Percentiles rank a stretch among this genome's conserved stretches.
Evolutionary conservation across 108 stramenopile genomes (phyloP).

Genomic region (Cyclostephanos invisitatus): DNA sequence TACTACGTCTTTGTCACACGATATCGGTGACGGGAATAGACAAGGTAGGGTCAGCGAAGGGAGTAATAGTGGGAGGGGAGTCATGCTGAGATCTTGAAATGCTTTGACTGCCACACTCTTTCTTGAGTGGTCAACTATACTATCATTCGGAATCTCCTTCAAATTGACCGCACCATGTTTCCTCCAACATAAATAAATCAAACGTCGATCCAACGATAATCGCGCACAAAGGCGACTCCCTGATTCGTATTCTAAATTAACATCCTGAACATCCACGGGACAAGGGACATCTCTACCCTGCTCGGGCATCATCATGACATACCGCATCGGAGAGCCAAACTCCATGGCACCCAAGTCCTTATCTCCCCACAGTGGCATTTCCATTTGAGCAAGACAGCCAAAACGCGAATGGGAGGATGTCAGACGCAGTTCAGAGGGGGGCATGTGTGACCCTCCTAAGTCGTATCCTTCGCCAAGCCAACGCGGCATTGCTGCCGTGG

Average conservation of each 20-base stretch:
- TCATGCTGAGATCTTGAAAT: constrained; percentile 64
- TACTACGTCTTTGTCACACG: constrained; percentile 34
- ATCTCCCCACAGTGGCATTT: constrained; percentile 86
- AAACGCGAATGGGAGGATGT: constrained; percentile 53
- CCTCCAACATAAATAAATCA: constrained; percentile 70
- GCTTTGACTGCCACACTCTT: constrained; percentile 16
- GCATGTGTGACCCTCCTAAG: constrained; percentile 72
- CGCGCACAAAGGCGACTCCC: constrained; percentile 63
- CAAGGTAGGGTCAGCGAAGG: constrained; percentile 65
- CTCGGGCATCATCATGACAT: constrained; percentile 51
- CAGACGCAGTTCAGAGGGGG: constrained; percentile 78
- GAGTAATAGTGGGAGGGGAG: constrained; percentile 64
- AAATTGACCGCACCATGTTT: constrained; percentile 59
- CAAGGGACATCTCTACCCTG: not conserved
- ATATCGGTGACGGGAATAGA: not conserved
- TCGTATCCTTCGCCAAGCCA: constrained; percentile 44
- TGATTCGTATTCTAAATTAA: constrained; percentile 60
- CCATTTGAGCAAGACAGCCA: constrained; percentile 61
- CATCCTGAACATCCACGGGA: constrained; percentile 16
- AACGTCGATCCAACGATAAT: constrained; percentile 41
- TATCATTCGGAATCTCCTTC: constrained; percentile 24
- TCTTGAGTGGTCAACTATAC: not conserved
- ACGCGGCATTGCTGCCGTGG: constrained; percentile 44
- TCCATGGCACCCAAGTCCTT: constrained; percentile 83
- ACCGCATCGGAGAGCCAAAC: constrained; percentile 72